phyloP scores from a whole-genome alignment of 768 basidiomycete genomes.

The Antrodiella citrinella region DNA sequence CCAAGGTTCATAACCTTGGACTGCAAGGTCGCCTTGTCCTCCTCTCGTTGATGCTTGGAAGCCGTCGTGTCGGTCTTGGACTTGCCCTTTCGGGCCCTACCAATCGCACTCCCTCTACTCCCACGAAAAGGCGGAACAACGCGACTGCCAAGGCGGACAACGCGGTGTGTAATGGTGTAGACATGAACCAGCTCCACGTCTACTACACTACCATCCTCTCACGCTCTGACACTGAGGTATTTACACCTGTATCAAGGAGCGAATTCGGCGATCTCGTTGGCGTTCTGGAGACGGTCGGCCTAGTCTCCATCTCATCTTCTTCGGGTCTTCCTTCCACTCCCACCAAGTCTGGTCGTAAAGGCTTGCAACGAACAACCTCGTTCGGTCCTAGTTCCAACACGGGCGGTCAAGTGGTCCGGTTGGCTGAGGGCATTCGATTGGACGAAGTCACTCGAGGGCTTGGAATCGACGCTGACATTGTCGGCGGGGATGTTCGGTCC shows the following conservation, averaged over 20 bases:
- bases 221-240: constrained; percentile 44
- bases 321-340: constrained; percentile 25
- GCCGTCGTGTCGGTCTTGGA: constrained; percentile 50
- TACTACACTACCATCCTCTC: constrained; percentile 57
- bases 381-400: constrained; percentile 35
- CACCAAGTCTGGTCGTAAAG: constrained; percentile 36
- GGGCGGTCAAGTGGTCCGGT: constrained; percentile 35
- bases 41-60: constrained; percentile 54
- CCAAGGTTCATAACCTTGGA: constrained; percentile 61
- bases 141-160: constrained; percentile 26
- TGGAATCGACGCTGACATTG: constrained; percentile 33
- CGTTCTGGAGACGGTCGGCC: constrained; percentile 67
- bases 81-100: constrained; percentile 39
- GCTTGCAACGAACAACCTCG: constrained; percentile 50
- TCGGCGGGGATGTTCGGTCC: constrained; percentile 30
- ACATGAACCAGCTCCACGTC: constrained; percentile 51
- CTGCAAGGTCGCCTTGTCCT: constrained; percentile 70
- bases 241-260: constrained; percentile 61
- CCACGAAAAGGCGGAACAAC: constrained; percentile 36
- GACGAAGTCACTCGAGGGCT: constrained; percentile 70
- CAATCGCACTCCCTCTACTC: constrained; percentile 22
- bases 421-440: constrained; percentile 53
- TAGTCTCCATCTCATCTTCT: constrained; percentile 35
- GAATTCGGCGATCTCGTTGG: constrained; percentile 70
- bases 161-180: constrained; percentile 33